Base-by-base conservation (phyloP, 2,329 filamentous ascomycete genomes). In the Aureobasidium sp. region DNA sequence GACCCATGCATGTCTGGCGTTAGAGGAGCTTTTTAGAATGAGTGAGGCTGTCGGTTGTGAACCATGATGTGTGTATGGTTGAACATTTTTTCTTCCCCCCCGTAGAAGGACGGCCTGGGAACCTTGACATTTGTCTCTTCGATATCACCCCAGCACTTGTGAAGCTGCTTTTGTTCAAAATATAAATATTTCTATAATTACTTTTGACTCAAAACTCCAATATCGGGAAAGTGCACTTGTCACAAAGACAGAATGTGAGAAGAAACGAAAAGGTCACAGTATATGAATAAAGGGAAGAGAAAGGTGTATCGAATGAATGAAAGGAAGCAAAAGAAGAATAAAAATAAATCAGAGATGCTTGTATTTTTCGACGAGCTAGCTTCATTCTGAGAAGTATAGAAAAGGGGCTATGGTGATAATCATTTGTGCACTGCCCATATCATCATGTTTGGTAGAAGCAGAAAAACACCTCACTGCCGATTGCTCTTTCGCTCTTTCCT, bases 1-100 rank as follows among this genome's bases (percentile, higher is more conserved):
- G 49, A 53, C 49, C 19, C 17, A 38, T 53, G 49, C 49, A 53
- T 53, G 35, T 40, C 49, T 40, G 49, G 49, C 49, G 49, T 53
- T 53, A 19, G 35, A 19, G 35, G 49, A 53, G 33, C 31, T 38
- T 51, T 33, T n/a, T 29, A 25, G n/a, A 33, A 33, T 2, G 23
- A 11, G 9, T 27, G 25, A 8, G 27, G 47, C 21, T 9, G 47
- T 37, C 31, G 47, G 23, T 40, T 11, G 29, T 37, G 7, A 31
- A 37, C 4, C 9, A 37, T 15, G 23, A 29, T n/a, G 23, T 40
- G 35, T 38, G n/a, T 53, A 29, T 27, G 43, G 15, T 27, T 27
- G 43, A 46, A n/a, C 23, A 25, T 43, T 23, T 1, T 43, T 27
- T 46, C 17, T 27, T 10, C n/a, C 35, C 9, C 9, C 27, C n/a